Percentiles rank a stretch among this genome's conserved stretches.
Evolutionary conservation across 2,329 filamentous ascomycete genomes (phyloP).

Genomic region (Elsinoe australis): DNA sequence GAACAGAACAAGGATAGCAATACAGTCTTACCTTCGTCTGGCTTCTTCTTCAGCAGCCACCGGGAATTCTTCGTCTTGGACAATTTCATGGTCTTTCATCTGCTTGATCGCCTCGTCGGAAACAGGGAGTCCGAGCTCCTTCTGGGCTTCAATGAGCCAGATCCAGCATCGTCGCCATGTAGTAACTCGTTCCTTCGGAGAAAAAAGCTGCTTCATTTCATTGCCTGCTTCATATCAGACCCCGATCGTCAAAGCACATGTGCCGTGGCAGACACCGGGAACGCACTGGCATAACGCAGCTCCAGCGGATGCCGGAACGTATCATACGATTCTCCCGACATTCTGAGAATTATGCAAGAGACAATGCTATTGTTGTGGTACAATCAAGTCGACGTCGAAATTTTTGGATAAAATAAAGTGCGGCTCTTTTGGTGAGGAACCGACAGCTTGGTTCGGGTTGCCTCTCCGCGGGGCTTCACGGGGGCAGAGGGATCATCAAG

Average conservation of each 20-base stretch:
- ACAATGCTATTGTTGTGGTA: background rate
- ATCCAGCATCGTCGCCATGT: constrained; percentile 85
- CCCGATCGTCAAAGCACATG: background rate
- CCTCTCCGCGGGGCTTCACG: too few relatives aligned
- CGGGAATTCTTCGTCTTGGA: constrained; percentile 43
- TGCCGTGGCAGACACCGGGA: background rate
- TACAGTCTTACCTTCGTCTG: constrained; percentile 28
- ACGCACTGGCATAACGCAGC: constrained; percentile 22
- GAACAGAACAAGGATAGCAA: too few relatives aligned
- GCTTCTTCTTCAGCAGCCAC: constrained; percentile 44
- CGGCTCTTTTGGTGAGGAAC: constrained; percentile 1
- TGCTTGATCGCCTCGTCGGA: constrained; percentile 52
- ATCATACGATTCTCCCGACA: constrained; percentile 20
- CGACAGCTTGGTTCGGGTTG: background rate
- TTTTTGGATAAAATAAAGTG: background rate
- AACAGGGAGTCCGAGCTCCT: constrained; percentile 70
- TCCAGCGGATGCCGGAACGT: constrained; percentile 23
- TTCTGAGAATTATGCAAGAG: constrained; percentile 1
- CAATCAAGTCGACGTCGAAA: background rate
- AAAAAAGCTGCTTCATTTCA: constrained; percentile 76
- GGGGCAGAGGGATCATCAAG: constrained; percentile 4
- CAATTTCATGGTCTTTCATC: constrained; percentile 39
- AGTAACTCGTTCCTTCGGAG: constrained; percentile 62
- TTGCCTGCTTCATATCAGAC: constrained; percentile 22
- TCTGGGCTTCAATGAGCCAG: constrained; percentile 72